Evolutionary conservation across 2,329 filamentous ascomycete species (phyloP).

Genomic region (Scedosporium dehoogii): DNA sequence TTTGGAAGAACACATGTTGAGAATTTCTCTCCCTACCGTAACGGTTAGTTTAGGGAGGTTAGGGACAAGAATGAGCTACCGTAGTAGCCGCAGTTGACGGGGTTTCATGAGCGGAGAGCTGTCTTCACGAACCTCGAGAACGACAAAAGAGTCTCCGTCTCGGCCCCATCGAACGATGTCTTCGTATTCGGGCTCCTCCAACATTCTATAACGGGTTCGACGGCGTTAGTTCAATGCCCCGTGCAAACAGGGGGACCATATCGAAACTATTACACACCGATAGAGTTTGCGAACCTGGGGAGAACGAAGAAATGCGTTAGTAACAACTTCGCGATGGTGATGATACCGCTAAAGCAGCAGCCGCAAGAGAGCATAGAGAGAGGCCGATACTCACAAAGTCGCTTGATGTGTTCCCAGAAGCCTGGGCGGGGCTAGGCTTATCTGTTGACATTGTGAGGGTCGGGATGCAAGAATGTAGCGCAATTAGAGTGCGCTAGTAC

Average conservation of each 20-base stretch:
- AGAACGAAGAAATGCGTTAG: conserved; percentile 16
- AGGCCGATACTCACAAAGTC: conserved; percentile 67
- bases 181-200: conserved; percentile 88
- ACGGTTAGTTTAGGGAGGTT: background rate
- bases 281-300: conserved; percentile 90
- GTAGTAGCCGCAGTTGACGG: conserved; percentile 9
- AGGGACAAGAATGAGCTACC: too few relatives aligned
- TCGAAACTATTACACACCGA: conserved; percentile 48
- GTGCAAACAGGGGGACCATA: too few relatives aligned
- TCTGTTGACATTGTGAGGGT: background rate
- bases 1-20: conserved; percentile 95
- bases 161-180: conserved; percentile 94
- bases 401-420: conserved; percentile 68
- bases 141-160: conserved; percentile 90
- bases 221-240: too few relatives aligned
- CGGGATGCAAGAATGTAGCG: background rate
- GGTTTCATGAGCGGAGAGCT: conserved; percentile 9
- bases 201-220: conserved; percentile 54
- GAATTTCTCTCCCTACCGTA: conserved; percentile 82
- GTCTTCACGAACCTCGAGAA: conserved; percentile 65
- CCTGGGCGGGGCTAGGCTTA: conserved; percentile 12
- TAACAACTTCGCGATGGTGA: conserved; percentile 8
- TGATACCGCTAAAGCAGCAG: background rate
- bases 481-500: too few relatives aligned
- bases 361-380: conserved; percentile 1